Conservation (phyloP, 1,284 basidiomycete species). For the Tylopilus orsonianus region DNA sequence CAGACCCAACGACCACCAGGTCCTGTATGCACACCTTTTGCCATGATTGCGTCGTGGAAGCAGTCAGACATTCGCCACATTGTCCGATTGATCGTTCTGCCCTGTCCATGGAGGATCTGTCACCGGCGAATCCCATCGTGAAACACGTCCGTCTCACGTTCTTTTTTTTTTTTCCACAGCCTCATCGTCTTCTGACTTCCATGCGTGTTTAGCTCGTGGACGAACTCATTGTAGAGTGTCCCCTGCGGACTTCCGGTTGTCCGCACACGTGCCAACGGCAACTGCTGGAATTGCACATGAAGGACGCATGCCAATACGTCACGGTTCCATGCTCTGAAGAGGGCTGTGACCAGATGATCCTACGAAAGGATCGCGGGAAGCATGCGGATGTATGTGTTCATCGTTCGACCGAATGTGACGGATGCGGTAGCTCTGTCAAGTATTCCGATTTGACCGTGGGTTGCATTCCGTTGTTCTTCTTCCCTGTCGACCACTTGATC, state of each 20-base stretch:
- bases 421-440: conserved; percentile 37
- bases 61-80: conserved; percentile 59
- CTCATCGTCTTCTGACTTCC: conserved; percentile 18
- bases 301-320: conserved; percentile 58
- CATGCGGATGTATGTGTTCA: conserved; percentile 38
- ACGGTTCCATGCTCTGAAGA: conserved; percentile 53
- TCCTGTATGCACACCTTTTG: conserved; percentile 87
- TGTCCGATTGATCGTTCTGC: conserved; percentile 84
- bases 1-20: conserved; percentile 69
- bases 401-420: conserved; percentile 38
- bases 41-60: conserved; percentile 67
- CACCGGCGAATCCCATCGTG: conserved; percentile 66
- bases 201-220: conserved; percentile 67
- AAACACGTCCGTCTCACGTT: conserved; percentile 58
- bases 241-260: conserved; percentile 60
- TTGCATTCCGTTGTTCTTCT: conserved; percentile 7
- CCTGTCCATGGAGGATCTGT: conserved; percentile 52
- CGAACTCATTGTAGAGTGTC: conserved; percentile 77
- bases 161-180: conserved; percentile 13
- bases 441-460: conserved; percentile 39
- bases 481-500: conserved; percentile 3
- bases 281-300: conserved; percentile 61
- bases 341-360: conserved; percentile 44
- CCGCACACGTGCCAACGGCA: conserved; percentile 67
- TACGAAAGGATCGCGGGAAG: conserved; percentile 45